A percentile compares a stretch with the other conserved stretches of the same genome.
These are phyloP conservation scores for Trichoderma simmonsii DNA, from an alignment of 2,329 filamentous ascomycete genomes.

Conservation along the genomic window DNA sequence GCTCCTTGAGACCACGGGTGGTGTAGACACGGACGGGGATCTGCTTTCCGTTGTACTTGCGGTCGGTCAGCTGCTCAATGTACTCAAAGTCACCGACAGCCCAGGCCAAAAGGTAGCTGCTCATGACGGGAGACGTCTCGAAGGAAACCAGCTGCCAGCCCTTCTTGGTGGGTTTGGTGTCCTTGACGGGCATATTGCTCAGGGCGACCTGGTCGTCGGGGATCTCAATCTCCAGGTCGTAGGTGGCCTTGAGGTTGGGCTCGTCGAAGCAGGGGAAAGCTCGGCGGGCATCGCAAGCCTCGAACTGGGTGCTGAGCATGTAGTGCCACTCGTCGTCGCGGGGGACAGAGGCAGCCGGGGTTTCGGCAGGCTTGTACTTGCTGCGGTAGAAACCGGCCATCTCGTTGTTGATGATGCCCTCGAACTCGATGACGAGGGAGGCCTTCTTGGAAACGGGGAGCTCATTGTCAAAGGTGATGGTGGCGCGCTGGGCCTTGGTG, in stretches of 20 bases:
- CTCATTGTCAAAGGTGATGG: conserved; percentile 70
- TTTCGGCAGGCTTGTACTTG: conserved; percentile 79
- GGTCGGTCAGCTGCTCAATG: conserved; percentile 83
- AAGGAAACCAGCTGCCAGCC: conserved; percentile 75
- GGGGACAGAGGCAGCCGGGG: conserved; percentile 73
- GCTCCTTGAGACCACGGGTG: conserved; percentile 87
- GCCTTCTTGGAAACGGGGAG: conserved; percentile 66
- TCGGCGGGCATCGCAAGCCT: conserved; percentile 89
- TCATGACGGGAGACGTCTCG: conserved; percentile 84
- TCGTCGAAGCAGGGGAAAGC: conserved; percentile 99
- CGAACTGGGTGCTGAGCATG: conserved; percentile 96
- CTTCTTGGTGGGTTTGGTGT: conserved; percentile 53
- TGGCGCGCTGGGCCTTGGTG: conserved; percentile 77
- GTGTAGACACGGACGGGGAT: conserved; percentile 95
- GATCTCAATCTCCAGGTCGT: conserved; percentile 89
- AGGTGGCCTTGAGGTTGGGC: conserved; percentile 93
- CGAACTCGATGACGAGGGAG: conserved; percentile 66
- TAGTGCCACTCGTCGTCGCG: conserved; percentile 64
- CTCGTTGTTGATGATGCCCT: conserved; percentile 79
- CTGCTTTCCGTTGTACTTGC: conserved; percentile 85
- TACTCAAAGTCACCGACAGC: conserved; percentile 97
- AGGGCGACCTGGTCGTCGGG: conserved; percentile 84
- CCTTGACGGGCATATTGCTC: conserved; percentile 93
- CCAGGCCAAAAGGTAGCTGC: conserved; percentile 88
- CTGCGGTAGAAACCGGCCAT: conserved; percentile 94